Evolutionary conservation across 2,329 filamentous ascomycete genomes (phyloP), one percentile per base, ranked within the genome.

Genomic region (Arthroderma sp.): DNA sequence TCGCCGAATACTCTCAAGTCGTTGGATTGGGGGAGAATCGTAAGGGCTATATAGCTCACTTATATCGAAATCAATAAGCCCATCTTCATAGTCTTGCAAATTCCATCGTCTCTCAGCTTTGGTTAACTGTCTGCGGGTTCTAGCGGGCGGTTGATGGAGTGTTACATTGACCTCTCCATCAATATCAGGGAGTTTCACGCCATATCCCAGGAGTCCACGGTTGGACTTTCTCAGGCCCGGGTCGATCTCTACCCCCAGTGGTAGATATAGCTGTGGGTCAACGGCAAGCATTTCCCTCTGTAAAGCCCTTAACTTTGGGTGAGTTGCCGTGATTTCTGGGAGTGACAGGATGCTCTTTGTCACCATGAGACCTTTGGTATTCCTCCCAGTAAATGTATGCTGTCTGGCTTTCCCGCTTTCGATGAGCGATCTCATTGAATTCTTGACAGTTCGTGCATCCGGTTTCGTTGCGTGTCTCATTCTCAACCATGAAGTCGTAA

Each of bases 401-500:
- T 78, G 77, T 51, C 76, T 77, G 41, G 84, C 66, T 56, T 76
- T 78, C 9, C 77, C 76, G 19, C 72, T 67, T 39, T 75, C 72
- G 38, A 81, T 68, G 60, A 84, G 67, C 19, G 72, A 66, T 59
- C 77, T 79, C 53, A 82, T 67, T 1, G 77, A 70, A 13, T 70
- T 71, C 28, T 73, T 75, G 31, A 84, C 66, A 1, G 81, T 82
- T 38, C 76, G 73, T 37, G 74, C 70, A 61, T 82, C 78, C 0
- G 81, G 80, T 53, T 65, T 73, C 57, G 72, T 71, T 43, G 72
- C 66, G 59, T 72, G 66, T 13, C 73, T 74, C 7, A 68, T 63
- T 59, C 72, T 74, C 55, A 75, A 69, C 80, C 81, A 84, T 15
- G 75, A 68, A 2, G 75, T 75, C 13, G 73, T 69, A 61, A 81